A percentile compares a stretch with the other conserved stretches of the same genome.
Conservation (phyloP, 106 monocot genomes). For the Platanthera zijinensis region DNA sequence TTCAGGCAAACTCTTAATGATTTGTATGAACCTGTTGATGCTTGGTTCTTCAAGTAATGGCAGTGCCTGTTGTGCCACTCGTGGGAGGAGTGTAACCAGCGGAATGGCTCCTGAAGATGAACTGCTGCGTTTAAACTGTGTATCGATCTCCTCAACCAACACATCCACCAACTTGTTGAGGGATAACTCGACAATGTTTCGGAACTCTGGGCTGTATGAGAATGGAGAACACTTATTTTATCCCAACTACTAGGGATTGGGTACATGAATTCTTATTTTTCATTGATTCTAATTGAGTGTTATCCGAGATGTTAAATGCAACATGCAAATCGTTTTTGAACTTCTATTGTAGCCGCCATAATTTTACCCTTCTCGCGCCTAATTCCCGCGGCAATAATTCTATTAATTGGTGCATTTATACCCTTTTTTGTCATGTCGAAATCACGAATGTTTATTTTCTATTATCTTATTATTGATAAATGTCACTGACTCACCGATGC, state of each 20-base stretch:
- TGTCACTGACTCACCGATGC: not conserved
- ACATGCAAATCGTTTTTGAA: too few species aligned
- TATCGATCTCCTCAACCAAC: conserved; percentile 40
- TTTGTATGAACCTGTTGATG: conserved; percentile 59
- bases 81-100: conserved; percentile 67
- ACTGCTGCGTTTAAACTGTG: conserved; percentile 11
- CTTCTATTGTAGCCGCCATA: too few species aligned
- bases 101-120: conserved; percentile 27
- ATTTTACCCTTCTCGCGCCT: too few species aligned
- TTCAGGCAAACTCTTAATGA: conserved; percentile 53
- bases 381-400: too few species aligned
- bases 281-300: too few species aligned
- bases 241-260: too few species aligned
- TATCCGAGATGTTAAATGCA: too few species aligned
- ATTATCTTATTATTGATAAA: not conserved
- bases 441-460: not conserved
- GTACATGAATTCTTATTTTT: too few species aligned
- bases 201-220: conserved; percentile 54
- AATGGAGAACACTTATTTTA: not conserved
- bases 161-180: conserved; percentile 51
- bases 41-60: conserved; percentile 66
- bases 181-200: conserved; percentile 44
- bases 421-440: not conserved
- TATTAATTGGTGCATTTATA: not conserved
- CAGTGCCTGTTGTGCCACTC: conserved; percentile 30